Conservation (phyloP, 352 stramenopile genomes). For the Thalassiosira pacifica region DNA sequence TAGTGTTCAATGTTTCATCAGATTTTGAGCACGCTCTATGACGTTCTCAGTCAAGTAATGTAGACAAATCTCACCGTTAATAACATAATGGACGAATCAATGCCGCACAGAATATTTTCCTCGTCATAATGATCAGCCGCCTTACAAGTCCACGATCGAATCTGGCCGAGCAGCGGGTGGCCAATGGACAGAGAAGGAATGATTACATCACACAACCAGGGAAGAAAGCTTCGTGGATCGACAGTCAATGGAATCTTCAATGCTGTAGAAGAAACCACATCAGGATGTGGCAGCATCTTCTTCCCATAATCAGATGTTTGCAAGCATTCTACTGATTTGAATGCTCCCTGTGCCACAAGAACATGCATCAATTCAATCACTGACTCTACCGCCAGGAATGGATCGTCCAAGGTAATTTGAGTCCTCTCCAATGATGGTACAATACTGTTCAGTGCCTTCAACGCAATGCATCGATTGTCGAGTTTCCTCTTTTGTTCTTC, state of each 20-base stretch:
- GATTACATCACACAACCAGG: conserved; percentile 75
- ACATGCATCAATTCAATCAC: conserved; percentile 54
- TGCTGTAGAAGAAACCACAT: conserved; percentile 63
- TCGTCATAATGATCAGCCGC: conserved; percentile 82
- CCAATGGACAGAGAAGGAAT: conserved; percentile 78
- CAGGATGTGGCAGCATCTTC: conserved; percentile 37
- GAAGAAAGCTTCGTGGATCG: conserved; percentile 69
- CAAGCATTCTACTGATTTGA: conserved; percentile 68
- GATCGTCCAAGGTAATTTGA: conserved; percentile 46
- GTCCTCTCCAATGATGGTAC: conserved; percentile 11
- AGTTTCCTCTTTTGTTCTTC: conserved; percentile 58
- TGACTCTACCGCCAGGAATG: conserved; percentile 55
- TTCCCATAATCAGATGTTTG: conserved; percentile 51
- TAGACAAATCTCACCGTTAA: conserved; percentile 57
- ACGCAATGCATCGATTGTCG: conserved; percentile 58
- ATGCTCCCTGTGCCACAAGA: conserved; percentile 67
- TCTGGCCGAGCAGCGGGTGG: conserved; percentile 68
- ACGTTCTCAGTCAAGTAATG: conserved; percentile 7
- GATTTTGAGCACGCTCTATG: too few relatives aligned
- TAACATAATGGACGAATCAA: conserved; percentile 78
- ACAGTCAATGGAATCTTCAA: conserved; percentile 61
- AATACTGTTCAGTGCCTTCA: conserved; percentile 56
- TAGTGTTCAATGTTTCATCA: too few relatives aligned
- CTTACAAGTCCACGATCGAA: conserved; percentile 74
- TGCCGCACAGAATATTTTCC: conserved; percentile 47